Evolutionary conservation across 2,329 filamentous ascomycete species (phyloP).

Genomic region (Pseudocercospora musae): DNA sequence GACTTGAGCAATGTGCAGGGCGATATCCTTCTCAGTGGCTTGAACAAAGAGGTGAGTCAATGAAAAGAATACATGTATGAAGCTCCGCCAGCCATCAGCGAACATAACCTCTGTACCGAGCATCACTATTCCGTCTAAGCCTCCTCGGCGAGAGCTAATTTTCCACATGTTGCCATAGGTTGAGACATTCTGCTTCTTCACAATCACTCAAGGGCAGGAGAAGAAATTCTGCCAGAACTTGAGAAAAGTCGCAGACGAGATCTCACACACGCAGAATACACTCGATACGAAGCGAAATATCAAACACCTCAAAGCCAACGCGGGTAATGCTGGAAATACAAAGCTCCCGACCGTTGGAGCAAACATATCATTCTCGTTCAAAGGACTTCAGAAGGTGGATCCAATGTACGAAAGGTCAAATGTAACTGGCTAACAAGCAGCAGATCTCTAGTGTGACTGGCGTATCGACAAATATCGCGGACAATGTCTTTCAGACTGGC

Average conservation of each 20-base stretch:
- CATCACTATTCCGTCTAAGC: background rate
- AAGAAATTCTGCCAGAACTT: conserved; percentile 24
- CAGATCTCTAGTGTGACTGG: conserved; percentile 30
- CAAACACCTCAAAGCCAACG: conserved; percentile 17
- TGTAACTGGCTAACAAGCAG: background rate
- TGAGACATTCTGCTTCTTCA: conserved; percentile 31
- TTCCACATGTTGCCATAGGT: background rate
- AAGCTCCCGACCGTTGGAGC: conserved; percentile 23
- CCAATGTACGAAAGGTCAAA: no score
- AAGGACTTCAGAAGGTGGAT: conserved; percentile 27
- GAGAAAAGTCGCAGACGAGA: conserved; percentile 20
- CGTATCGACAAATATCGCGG: conserved; percentile 31
- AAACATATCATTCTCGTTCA: conserved; percentile 31
- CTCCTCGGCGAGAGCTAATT: background rate
- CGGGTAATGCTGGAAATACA: conserved; percentile 4
- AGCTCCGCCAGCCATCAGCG: no score
- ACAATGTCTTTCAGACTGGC: conserved; percentile 36
- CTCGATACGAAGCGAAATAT: conserved; percentile 23
- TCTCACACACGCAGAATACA: conserved; percentile 24
- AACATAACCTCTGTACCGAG: background rate
- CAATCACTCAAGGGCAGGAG: conserved; percentile 18
- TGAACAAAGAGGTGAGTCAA: conserved; percentile 21
- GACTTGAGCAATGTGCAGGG: conserved; percentile 29
- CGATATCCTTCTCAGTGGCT: conserved; percentile 29
- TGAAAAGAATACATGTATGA: no score